Evolutionary conservation across 1,139 yeast species (phyloP).

Genomic region (Debaryomyces singareniensis): DNA sequence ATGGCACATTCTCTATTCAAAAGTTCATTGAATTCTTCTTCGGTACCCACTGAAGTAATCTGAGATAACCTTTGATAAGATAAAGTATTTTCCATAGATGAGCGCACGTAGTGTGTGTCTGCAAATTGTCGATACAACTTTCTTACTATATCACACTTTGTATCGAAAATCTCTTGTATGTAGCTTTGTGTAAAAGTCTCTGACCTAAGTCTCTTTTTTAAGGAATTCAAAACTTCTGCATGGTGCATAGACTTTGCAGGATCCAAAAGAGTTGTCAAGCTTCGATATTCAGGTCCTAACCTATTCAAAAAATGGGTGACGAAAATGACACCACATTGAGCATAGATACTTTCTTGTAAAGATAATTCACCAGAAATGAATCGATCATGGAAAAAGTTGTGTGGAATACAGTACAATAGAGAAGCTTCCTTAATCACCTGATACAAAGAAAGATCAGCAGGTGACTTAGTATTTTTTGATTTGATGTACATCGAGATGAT

Average conservation of each 20-base stretch:
- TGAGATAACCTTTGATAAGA: conserved; percentile 83
- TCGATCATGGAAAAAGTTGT: conserved; percentile 69
- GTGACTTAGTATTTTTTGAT: conserved; percentile 39
- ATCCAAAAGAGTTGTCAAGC: conserved; percentile 61
- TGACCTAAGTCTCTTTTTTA: conserved; percentile 85
- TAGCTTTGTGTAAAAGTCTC: conserved; percentile 89
- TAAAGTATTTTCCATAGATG: conserved; percentile 72
- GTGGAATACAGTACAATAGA: conserved; percentile 84
- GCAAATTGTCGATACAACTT: conserved; percentile 91
- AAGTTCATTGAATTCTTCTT: conserved; percentile 66
- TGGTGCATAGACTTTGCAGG: conserved; percentile 54
- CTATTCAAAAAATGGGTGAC: conserved; percentile 93
- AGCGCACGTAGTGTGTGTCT: conserved; percentile 75
- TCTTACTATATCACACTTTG: conserved; percentile 67
- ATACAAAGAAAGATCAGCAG: conserved; percentile 70
- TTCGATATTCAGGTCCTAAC: conserved; percentile 82
- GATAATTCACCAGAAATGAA: conserved; percentile 78
- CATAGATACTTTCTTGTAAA: conserved; percentile 89
- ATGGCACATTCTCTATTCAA: conserved; percentile 71
- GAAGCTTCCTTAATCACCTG: conserved; percentile 96
- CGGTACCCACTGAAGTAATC: conserved; percentile 68
- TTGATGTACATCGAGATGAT: conserved; percentile 81
- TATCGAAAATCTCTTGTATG: conserved; percentile 70
- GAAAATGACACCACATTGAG: conserved; percentile 89
- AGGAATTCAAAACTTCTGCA: conserved; percentile 69